Evolutionary conservation across 2,329 filamentous ascomycete species (phyloP).

Genomic region (Calonectria hawksworthii): DNA sequence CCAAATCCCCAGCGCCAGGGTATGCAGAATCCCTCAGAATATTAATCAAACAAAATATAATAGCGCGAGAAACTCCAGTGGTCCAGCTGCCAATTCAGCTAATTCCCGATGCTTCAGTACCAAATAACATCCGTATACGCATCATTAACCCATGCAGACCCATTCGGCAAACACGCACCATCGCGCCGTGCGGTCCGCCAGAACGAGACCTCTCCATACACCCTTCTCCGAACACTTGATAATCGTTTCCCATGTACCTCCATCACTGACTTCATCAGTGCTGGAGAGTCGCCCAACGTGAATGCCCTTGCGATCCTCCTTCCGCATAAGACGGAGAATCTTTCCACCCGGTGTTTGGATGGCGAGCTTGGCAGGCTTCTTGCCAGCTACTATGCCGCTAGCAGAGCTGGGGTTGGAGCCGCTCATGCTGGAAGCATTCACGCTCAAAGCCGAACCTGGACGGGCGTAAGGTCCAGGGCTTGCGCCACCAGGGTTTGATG

Average conservation of each 20-base stretch:
- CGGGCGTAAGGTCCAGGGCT: constrained; percentile 74
- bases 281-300: constrained; percentile 59
- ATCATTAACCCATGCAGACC: constrained; percentile 66
- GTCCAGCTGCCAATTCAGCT: constrained; percentile 18
- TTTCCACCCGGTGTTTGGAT: constrained; percentile 96
- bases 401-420: constrained; percentile 70
- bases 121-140: background rate
- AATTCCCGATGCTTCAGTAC: constrained; percentile 1
- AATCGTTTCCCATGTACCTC: constrained; percentile 88
- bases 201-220: constrained; percentile 83
- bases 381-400: constrained; percentile 67
- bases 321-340: constrained; percentile 88
- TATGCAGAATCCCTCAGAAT: constrained; percentile 44
- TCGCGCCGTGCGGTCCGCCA: constrained; percentile 85
- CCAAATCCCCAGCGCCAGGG: constrained; percentile 37
- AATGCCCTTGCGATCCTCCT: constrained; percentile 76
- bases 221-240: constrained; percentile 90
- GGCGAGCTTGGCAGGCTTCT: constrained; percentile 94
- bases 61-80: constrained; percentile 39
- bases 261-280: constrained; percentile 74
- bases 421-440: constrained; percentile 70
- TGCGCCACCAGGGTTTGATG: constrained; percentile 62
- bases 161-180: constrained; percentile 97
- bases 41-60: constrained; percentile 39
- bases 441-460: constrained; percentile 75